A percentile compares a stretch with the other conserved stretches of the same genome.
phyloP scores from a whole-genome alignment of 169 alveolate genomes.

The Eimeria falciformis region DNA sequence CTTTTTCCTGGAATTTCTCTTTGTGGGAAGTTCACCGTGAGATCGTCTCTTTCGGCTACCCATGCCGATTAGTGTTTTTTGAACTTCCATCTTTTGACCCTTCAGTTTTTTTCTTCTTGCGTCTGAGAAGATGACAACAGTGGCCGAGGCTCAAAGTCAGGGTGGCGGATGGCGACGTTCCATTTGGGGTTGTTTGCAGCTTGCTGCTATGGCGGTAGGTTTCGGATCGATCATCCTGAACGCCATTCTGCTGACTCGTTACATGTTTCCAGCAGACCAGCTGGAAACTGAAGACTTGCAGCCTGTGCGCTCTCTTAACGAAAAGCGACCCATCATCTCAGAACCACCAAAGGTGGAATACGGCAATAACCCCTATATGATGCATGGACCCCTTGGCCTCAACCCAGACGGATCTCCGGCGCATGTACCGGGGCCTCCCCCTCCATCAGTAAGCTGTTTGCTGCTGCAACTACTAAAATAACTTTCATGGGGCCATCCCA shows the following conservation, averaged over 20 bases:
- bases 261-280: neutral
- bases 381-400: slow-evolving; percentile 74
- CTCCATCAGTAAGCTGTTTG: slow-evolving; percentile 42
- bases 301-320: neutral
- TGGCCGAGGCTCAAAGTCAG: neutral
- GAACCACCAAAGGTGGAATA: neutral
- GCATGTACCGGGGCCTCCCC: slow-evolving; percentile 61
- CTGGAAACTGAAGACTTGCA: neutral
- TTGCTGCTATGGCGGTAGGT: slow-evolving; percentile 36
- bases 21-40: too few relatives aligned
- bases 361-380: neutral
- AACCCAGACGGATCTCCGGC: slow-evolving; percentile 70
- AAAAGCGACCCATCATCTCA: neutral
- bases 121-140: too few relatives aligned
- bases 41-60: too few relatives aligned
- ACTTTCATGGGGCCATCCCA: too few relatives aligned
- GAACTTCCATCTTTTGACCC: too few relatives aligned
- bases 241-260: slow-evolving; percentile 27
- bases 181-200: slow-evolving; percentile 40
- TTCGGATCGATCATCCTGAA: slow-evolving; percentile 9
- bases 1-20: too few relatives aligned
- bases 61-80: too few relatives aligned
- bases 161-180: slow-evolving; percentile 50
- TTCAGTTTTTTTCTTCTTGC: too few relatives aligned
- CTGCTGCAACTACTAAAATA: neutral